These are phyloP conservation scores for Mycena venus DNA, from an alignment of 768 basidiomycete genomes.

Conservation along the genomic window DNA sequence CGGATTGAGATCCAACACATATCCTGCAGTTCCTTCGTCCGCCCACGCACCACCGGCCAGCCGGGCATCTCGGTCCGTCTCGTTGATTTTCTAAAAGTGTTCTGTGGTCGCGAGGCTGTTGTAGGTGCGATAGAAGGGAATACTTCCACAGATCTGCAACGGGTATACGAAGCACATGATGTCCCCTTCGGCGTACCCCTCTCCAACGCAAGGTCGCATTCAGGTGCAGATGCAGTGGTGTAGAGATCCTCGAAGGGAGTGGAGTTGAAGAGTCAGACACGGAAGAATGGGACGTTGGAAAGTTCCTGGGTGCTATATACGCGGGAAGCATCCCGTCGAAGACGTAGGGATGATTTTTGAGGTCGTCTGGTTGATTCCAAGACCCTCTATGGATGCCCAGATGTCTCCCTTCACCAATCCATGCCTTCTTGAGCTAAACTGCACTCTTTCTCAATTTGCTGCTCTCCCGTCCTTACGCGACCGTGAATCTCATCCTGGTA, in stretches of 20 bases:
- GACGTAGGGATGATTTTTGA: neutral
- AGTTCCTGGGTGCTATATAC: neutral
- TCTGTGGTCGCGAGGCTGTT: neutral
- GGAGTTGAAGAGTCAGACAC: neutral
- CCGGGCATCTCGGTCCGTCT: neutral
- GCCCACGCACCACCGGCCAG: slow-evolving; percentile 1
- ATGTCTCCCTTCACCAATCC: no score
- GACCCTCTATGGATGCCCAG: no score
- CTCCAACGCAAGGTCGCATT: neutral
- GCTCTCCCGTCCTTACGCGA: no score
- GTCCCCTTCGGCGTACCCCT: neutral
- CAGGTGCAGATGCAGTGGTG: neutral
- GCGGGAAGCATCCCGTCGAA: neutral
- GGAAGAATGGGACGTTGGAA: neutral
- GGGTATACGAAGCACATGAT: neutral
- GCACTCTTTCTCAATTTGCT: no score
- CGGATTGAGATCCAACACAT: slow-evolving; percentile 46
- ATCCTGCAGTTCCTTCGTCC: slow-evolving; percentile 42
- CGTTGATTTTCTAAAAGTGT: slow-evolving; percentile 2
- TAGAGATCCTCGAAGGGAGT: slow-evolving; percentile 12
- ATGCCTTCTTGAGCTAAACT: no score
- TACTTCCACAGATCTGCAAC: slow-evolving; percentile 11
- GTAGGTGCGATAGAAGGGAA: slow-evolving; percentile 15
- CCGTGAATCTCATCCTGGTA: no score
- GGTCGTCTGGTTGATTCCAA: neutral